Evolutionary conservation across 108 stramenopile genomes (phyloP), one percentile per base, ranked within the genome.

Genomic region (Fragilaria crotonensis): DNA sequence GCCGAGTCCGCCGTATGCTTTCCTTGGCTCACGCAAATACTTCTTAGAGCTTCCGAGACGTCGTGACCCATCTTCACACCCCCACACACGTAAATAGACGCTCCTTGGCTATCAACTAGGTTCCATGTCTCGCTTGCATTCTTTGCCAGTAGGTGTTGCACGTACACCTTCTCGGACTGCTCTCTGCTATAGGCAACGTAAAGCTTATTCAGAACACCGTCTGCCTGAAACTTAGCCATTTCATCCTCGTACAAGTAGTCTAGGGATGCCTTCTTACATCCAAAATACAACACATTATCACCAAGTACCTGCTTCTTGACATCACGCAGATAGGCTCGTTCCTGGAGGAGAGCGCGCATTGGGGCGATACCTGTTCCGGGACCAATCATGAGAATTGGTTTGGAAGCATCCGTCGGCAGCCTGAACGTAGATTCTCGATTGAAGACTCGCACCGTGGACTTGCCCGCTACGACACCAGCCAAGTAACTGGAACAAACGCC

Each of bases 301-400:
- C 90, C 86, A 21, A 84, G 65, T 0, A 30, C 25, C 22, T 59
- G 51, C 17, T 64, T 68, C 45, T 62, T 25, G 11, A 66, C 46
- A 31, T 67, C 47, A 25, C 51, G 30, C 54, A 80, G 80, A 53
- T 83, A 57, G 18, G 70, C 56, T 33, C 91, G 81, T 64, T 97
- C 96, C 71, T 96, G 93, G 45, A 97, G 68, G 41, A 97, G 57
- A 3, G 94, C 94, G 11, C 96, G 76, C 95, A 99, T 97, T 1
- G 98, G 98, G 5, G 98, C 98, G 46, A 99, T 77, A 4, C 98
- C 98, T 0, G 98, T 98, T 25, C 98, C 98, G 4, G 97, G 97
- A n/a, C 97, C 97, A 44, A 98, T 80, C 86, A 98, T 83, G 11
- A 99, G 57, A 19, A 97, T 66, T 7, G 98, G 98, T 26, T 63